Evolutionary conservation across 345 rosid species (phyloP), one percentile per base, ranked within the genome.

Genomic region (Zanthoxylum bungeanum): DNA sequence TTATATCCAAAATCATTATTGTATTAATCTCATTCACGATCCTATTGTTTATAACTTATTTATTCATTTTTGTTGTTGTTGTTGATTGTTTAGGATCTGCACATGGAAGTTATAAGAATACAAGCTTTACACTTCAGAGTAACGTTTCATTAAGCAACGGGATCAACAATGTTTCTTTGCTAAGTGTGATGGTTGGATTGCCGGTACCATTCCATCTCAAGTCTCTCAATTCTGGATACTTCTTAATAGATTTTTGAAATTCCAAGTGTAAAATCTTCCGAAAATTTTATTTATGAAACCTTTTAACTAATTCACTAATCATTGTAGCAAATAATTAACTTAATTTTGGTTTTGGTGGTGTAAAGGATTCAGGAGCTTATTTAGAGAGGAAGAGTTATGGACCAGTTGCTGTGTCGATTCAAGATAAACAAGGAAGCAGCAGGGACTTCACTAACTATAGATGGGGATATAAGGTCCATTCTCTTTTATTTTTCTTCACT

Each of bases 111-210:
- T 58, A 28, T 21, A 9, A 24, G 36, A 57, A 55, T 25, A 34
- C 46, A 64, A 65, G 25, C 39, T 65, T 84, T 21, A 61, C 47
- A 2, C 53, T 83, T 3, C 73, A 64, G 51, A 42, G 47, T 39
- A 66, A 64, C 52, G 27, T 60, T 72, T 64, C 51, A 58, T 69
- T 52, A 30, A 61, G 37, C 65, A 69, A 60, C 30, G 88, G 88
- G 51, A 33, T 63, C 52, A 86, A 80, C 78, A 73, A 80, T 40
- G 52, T 86, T 31, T 80, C 88, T 7, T 74, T 84, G 37, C 68
- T 84, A 14, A 86, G 88, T 53, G 81, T 72, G 30, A 78, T 80
- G 79, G 88, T 82, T 56, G 90, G 90, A 25, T 71, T 86, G 62
- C 90, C 88, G 83, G 90, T 86, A 79, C 55, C 39, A 9, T 65